Evolutionary conservation across 164 flowering plant genomes (phyloP).

Genomic region (Liriodendron chinense): DNA sequence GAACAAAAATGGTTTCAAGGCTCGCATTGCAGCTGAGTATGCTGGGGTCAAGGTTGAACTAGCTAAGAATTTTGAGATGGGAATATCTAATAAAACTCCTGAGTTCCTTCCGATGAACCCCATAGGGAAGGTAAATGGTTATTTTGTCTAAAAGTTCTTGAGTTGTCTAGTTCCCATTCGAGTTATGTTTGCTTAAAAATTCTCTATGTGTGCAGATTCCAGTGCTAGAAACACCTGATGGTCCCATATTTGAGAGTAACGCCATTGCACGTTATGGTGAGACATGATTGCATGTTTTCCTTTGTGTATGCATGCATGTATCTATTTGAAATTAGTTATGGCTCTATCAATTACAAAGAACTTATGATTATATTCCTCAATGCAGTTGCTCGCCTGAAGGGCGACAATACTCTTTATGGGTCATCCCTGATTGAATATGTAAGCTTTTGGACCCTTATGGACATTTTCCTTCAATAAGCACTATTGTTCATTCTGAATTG

Average conservation of each 20-base stretch:
- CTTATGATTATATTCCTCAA: background rate
- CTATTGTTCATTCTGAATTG: background rate
- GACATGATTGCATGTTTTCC: background rate
- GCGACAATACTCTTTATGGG: constrained; percentile 56
- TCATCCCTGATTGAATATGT: constrained; percentile 73
- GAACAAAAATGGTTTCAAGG: constrained; percentile 65
- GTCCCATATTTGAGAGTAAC: constrained; percentile 80
- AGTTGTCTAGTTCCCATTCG: no score
- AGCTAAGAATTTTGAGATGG: constrained; percentile 60
- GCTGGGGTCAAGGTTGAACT: constrained; percentile 48
- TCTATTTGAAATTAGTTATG: background rate
- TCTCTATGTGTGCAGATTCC: constrained; percentile 48
- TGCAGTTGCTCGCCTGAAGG: constrained; percentile 73
- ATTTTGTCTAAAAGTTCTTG: background rate
- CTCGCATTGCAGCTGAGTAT: constrained; percentile 69
- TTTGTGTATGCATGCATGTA: background rate
- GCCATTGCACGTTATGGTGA: constrained; percentile 82
- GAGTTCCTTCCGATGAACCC: constrained; percentile 76
- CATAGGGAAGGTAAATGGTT: constrained; percentile 59
- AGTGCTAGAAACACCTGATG: constrained; percentile 79
- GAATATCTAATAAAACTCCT: constrained; percentile 62
- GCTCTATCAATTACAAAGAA: background rate
- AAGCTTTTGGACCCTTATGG: constrained; percentile 15
- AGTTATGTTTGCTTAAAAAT: background rate
- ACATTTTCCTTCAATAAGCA: background rate